Base-by-base conservation (phyloP, 495 filamentous ascomycete species). In the Cladorrhinum samala region DNA sequence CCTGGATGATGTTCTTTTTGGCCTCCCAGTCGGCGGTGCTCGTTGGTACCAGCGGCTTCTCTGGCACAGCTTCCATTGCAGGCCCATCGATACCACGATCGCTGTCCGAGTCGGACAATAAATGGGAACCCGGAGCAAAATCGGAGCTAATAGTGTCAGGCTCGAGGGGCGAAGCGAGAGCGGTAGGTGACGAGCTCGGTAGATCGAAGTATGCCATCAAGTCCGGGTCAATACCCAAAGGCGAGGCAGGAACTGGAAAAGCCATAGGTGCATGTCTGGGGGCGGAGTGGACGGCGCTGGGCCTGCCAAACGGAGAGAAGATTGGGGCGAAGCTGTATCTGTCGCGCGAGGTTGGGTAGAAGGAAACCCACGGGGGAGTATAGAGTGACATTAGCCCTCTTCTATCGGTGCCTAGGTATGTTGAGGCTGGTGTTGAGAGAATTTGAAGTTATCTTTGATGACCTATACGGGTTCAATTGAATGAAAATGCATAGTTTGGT, bases 21-120 rank as follows among this genome's bases (percentile, higher is more conserved):
- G 60, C 54, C 30, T 67, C 64, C 68, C 68, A 70, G 39, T 70
- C 66, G 1, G 52, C 55, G 2, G 59, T 25, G 41, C 55, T 60
- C 25, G 74, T 21, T 41, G 68, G 64, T 55, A 76, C 58, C 13
- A 64, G 25, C 2, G 57, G 59, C 4, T 57, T 55, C 5, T 63
- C 51, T 13, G 54, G 37, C n/a, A 36, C 13, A 6, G 17, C 42
- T 33, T 33, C 6, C 11, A 11, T 11, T 6, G 27, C 27, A 33
- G 27, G 11, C 27, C 11, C 27, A 6, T 5, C 27, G 5, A 5
- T 11, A 6, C 27, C 27, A 33, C 27, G 6, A 11, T 33, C 27
- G 27, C 6, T 33, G 5, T 33, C 27, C 6, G 27, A 11, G 27
- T 33, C 6, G 11, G 27, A 33, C 6, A 5, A 33, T 33, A 33